Percentiles rank a stretch among this genome's conserved stretches.
Evolutionary conservation across 352 stramenopile genomes (phyloP).

Genomic region (Elongisporangium undulatum): DNA sequence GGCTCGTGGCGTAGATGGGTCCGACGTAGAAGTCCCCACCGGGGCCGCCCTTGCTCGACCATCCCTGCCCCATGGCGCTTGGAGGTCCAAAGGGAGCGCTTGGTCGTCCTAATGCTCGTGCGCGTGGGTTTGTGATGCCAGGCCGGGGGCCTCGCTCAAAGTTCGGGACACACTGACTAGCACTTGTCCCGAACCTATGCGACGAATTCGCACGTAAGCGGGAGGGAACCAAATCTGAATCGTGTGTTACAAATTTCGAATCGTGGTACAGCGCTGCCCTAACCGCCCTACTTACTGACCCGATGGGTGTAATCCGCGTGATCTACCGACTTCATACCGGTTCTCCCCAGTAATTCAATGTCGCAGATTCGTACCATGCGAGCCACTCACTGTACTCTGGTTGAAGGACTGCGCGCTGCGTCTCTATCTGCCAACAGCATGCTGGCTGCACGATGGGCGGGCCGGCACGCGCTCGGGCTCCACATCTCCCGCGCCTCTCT

Average conservation of each 20-base stretch:
- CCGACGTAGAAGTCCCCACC: conserved; percentile 79
- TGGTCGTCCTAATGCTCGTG: not conserved
- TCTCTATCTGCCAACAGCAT: conserved; percentile 6
- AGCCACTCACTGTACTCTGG: not conserved
- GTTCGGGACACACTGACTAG: not conserved
- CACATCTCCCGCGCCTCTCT: not conserved
- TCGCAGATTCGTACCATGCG: not conserved
- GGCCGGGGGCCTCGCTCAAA: not conserved
- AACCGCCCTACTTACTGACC: not conserved
- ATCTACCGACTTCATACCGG: not conserved
- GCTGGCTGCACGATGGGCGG: not conserved
- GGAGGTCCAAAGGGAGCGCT: not conserved
- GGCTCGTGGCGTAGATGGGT: conserved; percentile 77
- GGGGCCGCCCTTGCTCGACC: conserved; percentile 50
- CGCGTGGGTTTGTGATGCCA: not conserved
- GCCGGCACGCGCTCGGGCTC: not conserved
- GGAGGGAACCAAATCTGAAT: not conserved
- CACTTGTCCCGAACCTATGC: not conserved
- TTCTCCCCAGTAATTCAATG: not conserved
- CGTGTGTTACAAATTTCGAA: not conserved
- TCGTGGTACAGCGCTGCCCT: not conserved
- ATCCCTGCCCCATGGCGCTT: conserved; percentile 52
- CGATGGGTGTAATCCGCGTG: not conserved
- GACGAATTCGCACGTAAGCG: not conserved
- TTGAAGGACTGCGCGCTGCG: not conserved